A percentile compares a stretch with the other conserved stretches of the same genome.
Conservation (phyloP, 768 basidiomycete genomes). For the Panaeolus papilionaceus region DNA sequence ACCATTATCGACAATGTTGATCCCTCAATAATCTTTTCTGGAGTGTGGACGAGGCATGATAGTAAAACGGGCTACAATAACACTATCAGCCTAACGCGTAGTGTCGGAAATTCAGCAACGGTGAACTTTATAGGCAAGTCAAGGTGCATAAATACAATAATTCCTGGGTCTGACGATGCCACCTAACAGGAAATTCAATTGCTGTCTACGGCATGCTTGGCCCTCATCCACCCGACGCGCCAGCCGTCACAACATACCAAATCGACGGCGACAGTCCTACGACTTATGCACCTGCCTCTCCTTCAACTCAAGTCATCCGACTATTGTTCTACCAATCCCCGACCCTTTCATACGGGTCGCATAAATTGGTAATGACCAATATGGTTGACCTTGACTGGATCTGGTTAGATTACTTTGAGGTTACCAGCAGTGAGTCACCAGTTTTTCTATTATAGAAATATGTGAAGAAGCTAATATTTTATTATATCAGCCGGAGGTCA, state of each 20-base stretch:
- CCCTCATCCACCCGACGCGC: neutral
- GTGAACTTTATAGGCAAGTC: neutral
- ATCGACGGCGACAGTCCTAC: neutral
- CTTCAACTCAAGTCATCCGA: neutral
- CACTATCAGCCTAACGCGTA: neutral
- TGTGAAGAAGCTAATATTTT: neutral
- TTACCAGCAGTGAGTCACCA: neutral
- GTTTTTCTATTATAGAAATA: neutral
- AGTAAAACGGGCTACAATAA: neutral
- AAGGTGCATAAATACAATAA: neutral
- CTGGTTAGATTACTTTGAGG: neutral
- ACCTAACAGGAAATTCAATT: neutral
- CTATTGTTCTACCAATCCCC: neutral
- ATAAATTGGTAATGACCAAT: neutral
- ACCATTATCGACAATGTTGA: neutral
- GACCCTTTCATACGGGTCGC: neutral
- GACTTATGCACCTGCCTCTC: neutral
- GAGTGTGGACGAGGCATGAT: neutral
- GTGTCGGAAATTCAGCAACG: neutral
- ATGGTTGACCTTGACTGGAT: slow-evolving; percentile 2
- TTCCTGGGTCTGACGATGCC: neutral
- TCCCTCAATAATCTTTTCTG: neutral
- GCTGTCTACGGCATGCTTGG: slow-evolving; percentile 1
- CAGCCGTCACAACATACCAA: neutral
- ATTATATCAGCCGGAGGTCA: neutral